Conservation (phyloP, 495 filamentous ascomycete genomes). For the Hapsidospora chrysogenum region DNA sequence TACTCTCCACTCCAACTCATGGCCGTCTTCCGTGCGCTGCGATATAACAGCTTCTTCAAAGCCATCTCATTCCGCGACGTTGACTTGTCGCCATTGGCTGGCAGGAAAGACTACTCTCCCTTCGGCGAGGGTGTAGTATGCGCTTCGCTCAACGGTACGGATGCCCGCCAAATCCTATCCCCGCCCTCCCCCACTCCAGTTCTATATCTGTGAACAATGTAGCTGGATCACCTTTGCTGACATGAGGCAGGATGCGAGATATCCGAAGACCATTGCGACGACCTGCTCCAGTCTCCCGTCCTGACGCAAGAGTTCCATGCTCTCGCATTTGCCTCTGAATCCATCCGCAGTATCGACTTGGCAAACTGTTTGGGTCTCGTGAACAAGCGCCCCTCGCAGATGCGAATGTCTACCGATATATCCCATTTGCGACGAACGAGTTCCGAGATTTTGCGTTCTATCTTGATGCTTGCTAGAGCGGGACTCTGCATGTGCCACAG, state of each 20-base stretch:
- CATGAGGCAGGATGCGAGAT: slow-evolving; percentile 13
- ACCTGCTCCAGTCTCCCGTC: slow-evolving; percentile 19
- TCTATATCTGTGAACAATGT: too few relatives aligned
- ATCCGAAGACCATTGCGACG: slow-evolving; percentile 15
- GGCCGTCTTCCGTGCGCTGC: slow-evolving; percentile 68
- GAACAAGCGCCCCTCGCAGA: not conserved
- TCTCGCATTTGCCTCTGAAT: slow-evolving; percentile 25
- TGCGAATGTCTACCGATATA: not conserved
- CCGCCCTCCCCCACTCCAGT: too few relatives aligned
- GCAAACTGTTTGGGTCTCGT: slow-evolving; percentile 12
- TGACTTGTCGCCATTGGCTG: slow-evolving; percentile 25
- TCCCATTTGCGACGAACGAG: not conserved
- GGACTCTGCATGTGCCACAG: slow-evolving; percentile 65
- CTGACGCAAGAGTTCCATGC: slow-evolving; percentile 31
- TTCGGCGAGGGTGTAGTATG: slow-evolving; percentile 10
- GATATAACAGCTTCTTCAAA: slow-evolving; percentile 83
- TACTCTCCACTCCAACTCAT: slow-evolving; percentile 67
- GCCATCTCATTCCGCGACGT: slow-evolving; percentile 72
- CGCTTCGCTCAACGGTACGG: slow-evolving; percentile 14
- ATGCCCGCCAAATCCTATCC: too few relatives aligned
- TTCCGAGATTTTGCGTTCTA: slow-evolving; percentile 63
- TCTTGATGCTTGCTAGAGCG: slow-evolving; percentile 58
- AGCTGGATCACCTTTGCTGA: not conserved
- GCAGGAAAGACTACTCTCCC: not conserved
- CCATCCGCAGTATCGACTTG: slow-evolving; percentile 26